These are phyloP conservation scores for Ilyonectria destructans DNA, from an alignment of 2,329 filamentous ascomycete species.

Conservation along the genomic window DNA sequence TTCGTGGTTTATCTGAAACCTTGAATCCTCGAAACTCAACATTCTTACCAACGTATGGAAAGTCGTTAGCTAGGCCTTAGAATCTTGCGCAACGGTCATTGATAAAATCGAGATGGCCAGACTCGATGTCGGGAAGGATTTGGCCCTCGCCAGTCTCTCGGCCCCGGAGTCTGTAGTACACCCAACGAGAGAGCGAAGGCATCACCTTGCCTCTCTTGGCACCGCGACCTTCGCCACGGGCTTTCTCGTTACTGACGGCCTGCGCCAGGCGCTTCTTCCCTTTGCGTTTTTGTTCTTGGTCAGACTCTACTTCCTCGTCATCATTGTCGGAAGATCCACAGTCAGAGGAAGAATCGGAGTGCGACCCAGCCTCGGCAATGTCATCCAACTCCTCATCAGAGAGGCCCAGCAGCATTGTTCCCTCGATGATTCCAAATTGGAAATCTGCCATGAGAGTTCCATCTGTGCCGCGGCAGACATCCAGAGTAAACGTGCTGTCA, in stretches of 20 bases:
- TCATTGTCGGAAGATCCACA: background rate
- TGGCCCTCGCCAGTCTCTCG: conserved; percentile 31
- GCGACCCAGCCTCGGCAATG: background rate
- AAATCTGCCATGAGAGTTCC: conserved; percentile 12
- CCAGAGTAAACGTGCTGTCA: conserved; percentile 5
- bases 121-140: background rate
- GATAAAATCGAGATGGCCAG: conserved; percentile 30
- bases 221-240: background rate
- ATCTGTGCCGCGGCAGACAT: background rate
- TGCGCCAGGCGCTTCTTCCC: background rate
- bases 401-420: conserved; percentile 24
- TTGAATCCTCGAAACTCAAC: conserved; percentile 32
- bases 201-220: conserved; percentile 12
- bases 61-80: conserved; percentile 18
- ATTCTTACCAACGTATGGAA: conserved; percentile 5
- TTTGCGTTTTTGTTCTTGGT: background rate
- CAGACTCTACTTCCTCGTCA: background rate
- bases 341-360: background rate
- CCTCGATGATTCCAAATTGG: conserved; percentile 27
- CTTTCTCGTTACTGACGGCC: background rate
- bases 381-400: conserved; percentile 21
- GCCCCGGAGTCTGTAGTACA: conserved; percentile 27
- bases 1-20: conserved; percentile 17
- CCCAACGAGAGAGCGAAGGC: conserved; percentile 22
- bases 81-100: conserved; percentile 16